A percentile compares a stretch with the other conserved stretches of the same genome.
Evolutionary conservation across 169 alveolate genomes (phyloP).

Genomic region (Babesia caballi): DNA sequence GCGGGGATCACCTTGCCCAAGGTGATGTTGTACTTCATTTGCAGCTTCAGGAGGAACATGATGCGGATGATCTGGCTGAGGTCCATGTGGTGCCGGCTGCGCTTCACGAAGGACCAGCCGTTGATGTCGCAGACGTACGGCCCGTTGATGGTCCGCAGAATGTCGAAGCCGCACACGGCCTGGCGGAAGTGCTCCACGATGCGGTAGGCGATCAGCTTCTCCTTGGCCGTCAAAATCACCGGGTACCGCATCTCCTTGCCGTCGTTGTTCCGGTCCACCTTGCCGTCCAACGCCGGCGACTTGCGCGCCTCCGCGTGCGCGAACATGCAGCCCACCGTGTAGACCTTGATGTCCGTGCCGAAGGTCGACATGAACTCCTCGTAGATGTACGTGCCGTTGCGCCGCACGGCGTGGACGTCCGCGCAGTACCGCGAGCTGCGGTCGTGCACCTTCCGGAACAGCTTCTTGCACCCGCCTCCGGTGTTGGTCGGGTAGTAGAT

Average conservation of each 20-base stretch:
- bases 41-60: constrained; percentile 71
- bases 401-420: constrained; percentile 82
- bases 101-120: constrained; percentile 96
- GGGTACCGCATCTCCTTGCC: constrained; percentile 97
- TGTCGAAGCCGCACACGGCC: constrained; percentile 92
- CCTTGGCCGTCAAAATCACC: constrained; percentile 90
- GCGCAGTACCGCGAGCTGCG: constrained; percentile 82
- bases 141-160: constrained; percentile 86
- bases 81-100: constrained; percentile 90
- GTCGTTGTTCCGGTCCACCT: constrained; percentile 82
- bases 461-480: constrained; percentile 92
- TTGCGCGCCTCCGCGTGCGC: constrained; percentile 99
- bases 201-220: constrained; percentile 90
- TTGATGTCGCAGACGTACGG: constrained; percentile 97
- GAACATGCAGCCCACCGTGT: constrained; percentile 94
- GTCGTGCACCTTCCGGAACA: constrained; percentile 85
- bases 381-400: constrained; percentile 89
- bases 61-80: constrained; percentile 84
- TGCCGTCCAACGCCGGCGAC: constrained; percentile 93
- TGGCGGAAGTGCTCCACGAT: constrained; percentile 92
- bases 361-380: constrained; percentile 92
- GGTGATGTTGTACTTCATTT: constrained; percentile 67
- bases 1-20: constrained; percentile 68
- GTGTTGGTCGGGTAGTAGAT: constrained; percentile 90
- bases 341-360: constrained; percentile 97